A percentile compares a stretch with the other conserved stretches of the same genome.
Conservation (phyloP, 148 eudicot genomes). For the Fagopyrum homotropicum region DNA sequence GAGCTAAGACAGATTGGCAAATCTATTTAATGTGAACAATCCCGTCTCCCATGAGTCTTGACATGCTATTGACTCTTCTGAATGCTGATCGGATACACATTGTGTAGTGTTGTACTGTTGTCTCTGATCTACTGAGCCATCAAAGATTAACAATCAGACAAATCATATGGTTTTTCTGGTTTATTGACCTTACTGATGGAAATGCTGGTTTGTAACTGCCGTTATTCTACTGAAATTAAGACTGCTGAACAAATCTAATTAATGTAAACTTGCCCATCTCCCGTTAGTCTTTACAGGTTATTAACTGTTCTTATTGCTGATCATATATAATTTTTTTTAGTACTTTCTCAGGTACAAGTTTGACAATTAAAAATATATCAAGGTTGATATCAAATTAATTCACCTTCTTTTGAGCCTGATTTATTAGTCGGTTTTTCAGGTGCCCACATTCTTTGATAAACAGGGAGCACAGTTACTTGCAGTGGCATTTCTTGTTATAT, state of each 20-base stretch:
- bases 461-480: conserved; percentile 94
- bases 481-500: conserved; percentile 83
- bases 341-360: not conserved
- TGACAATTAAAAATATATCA: not conserved
- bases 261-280: not conserved
- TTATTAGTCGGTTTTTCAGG: conserved; percentile 32
- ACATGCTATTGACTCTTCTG: no score
- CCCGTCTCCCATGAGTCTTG: no score
- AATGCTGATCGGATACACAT: no score
- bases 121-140: not conserved
- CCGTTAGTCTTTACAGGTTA: not conserved
- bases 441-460: conserved; percentile 87
- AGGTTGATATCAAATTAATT: not conserved
- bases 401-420: conserved; percentile 8
- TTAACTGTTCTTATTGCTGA: not conserved
- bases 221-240: not conserved
- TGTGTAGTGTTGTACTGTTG: not conserved
- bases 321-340: not conserved
- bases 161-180: not conserved
- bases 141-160: not conserved
- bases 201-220: not conserved
- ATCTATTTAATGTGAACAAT: no score
- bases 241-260: not conserved
- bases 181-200: not conserved
- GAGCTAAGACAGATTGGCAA: no score